Evolutionary conservation across 495 filamentous ascomycete genomes (phyloP).

Genomic region (Penicillium soppii): DNA sequence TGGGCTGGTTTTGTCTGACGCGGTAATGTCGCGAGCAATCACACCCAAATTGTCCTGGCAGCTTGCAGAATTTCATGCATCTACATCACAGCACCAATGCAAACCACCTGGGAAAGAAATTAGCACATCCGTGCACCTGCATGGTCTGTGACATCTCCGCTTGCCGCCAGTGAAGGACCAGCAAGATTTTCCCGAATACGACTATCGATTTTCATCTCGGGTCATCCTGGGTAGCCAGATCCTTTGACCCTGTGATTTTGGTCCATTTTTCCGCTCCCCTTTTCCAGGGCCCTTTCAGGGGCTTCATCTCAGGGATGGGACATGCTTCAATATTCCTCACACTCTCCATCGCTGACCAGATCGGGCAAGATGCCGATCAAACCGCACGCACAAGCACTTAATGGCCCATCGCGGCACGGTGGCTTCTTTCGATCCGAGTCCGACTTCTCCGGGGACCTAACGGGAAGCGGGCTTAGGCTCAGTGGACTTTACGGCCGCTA

Average conservation of each 20-base stretch:
- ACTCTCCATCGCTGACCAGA: not conserved
- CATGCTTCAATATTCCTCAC: not conserved
- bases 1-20: constrained; percentile 11
- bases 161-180: not conserved
- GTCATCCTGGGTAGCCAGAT: not conserved
- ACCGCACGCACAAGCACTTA: not conserved
- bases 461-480: constrained; percentile 4
- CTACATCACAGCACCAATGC: constrained; percentile 17
- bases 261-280: too few species aligned
- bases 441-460: not conserved
- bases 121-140: constrained; percentile 11
- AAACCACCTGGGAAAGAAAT: not conserved
- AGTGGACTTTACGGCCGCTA: not conserved
- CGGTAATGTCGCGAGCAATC: constrained; percentile 1
- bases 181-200: constrained; percentile 1
- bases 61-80: constrained; percentile 21
- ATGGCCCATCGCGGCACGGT: not conserved
- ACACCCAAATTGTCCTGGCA: constrained; percentile 12
- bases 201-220: not conserved
- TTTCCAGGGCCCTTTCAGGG: not conserved
- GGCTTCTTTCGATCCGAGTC: constrained; percentile 1
- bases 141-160: not conserved
- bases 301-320: not conserved
- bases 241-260: not conserved
- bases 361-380: not conserved